Evolutionary conservation across 495 filamentous ascomycete species (phyloP), one percentile per base, ranked within the genome.

Genomic region (Geoglossum glabrum): DNA sequence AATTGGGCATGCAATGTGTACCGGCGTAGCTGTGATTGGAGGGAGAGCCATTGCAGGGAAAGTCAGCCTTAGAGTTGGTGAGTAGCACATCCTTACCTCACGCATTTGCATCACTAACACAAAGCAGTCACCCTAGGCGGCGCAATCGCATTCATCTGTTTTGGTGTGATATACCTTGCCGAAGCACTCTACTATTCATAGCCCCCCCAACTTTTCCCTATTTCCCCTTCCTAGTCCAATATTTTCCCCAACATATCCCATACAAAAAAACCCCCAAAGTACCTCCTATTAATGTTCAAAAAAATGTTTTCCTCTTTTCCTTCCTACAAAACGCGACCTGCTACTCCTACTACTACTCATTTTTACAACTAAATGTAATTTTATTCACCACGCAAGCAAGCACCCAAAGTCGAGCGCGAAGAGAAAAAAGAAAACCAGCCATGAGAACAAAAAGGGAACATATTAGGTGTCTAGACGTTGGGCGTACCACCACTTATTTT

Each of bases 61-160:
- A 69, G 93, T 98, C 58, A 96, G 90, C 75, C 80, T 98, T 71
- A 85, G 87, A 75, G 86, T 93, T 75, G 88, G 92, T 97, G 79
- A 76, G 90, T 89, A 34, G 52, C 55, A 63, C 70, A 65, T 67
- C 38, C 17, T 43, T 52, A 45, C 21, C 34, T 47, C 25, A 51
- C 3, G 19, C 21, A 21, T 21, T 52, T 26, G 6, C 21, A 25
- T 13, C 11, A 38, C 21, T 9, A 13, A 10, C 45, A 1, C 31
- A 5, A 3, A 5, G 30, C 63, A 98, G 92, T 98, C 26, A 98
- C 92, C 25, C 74, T 98, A 13, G 93, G 93, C 56, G 93, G 92
- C 57, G 92, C 92, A n/a, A 70, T 80, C 38, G 87, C 90, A 8
- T 98, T 98, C 72, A 70, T 97, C 52, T 70, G 84, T 17, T 98